Percentiles rank a stretch among this genome's conserved stretches.
Evolutionary conservation across 2,329 filamentous ascomycete species (phyloP).

Genomic region (Paramyrothecium sp.): DNA sequence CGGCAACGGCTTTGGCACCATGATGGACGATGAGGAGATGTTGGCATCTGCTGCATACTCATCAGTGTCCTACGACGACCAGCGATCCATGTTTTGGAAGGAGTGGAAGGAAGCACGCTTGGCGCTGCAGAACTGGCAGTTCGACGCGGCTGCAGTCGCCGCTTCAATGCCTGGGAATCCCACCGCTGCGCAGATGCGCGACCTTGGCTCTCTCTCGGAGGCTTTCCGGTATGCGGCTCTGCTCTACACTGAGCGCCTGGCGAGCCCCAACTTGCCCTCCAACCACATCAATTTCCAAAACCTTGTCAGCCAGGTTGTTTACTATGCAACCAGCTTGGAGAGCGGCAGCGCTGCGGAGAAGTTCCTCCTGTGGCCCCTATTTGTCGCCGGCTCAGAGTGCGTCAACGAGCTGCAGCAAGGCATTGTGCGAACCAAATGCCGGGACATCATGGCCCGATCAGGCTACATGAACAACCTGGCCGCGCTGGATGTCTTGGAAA

Average conservation of each 20-base stretch:
- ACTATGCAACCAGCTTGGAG: slow-evolving; percentile 78
- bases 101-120: slow-evolving; percentile 82
- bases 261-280: slow-evolving; percentile 71
- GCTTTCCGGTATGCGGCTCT: slow-evolving; percentile 87
- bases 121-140: slow-evolving; percentile 78
- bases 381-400: slow-evolving; percentile 87
- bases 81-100: slow-evolving; percentile 70
- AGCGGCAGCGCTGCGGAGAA: slow-evolving; percentile 74
- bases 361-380: slow-evolving; percentile 90
- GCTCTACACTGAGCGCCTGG: slow-evolving; percentile 85
- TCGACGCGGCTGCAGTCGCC: slow-evolving; percentile 55
- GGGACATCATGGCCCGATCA: slow-evolving; percentile 82
- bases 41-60: slow-evolving; percentile 38
- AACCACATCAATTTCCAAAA: slow-evolving; percentile 77
- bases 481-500: slow-evolving; percentile 81
- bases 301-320: slow-evolving; percentile 77
- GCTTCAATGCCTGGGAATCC: slow-evolving; percentile 48
- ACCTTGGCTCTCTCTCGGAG: slow-evolving; percentile 81
- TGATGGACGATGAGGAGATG: slow-evolving; percentile 55
- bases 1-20: slow-evolving; percentile 62
- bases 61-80: slow-evolving; percentile 53
- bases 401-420: slow-evolving; percentile 77
- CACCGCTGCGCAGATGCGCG: slow-evolving; percentile 63
- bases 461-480: slow-evolving; percentile 93
- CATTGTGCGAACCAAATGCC: slow-evolving; percentile 76